Conservation (phyloP, 148 eudicot species). For the Mesembryanthemum crystallinum region DNA sequence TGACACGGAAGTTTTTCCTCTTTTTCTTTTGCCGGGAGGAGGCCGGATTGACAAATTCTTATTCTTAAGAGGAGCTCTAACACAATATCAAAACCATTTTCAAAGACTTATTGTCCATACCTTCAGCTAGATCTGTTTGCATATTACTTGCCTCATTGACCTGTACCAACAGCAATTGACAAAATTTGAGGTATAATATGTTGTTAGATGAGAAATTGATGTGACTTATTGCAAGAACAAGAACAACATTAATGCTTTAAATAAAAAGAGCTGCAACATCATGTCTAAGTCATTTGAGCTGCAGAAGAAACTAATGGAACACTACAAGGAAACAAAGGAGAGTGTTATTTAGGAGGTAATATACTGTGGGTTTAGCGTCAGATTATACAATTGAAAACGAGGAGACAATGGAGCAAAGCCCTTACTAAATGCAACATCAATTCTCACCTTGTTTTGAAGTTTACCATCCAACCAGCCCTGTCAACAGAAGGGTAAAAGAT, state of each 20-base stretch:
- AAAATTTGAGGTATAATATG: neutral
- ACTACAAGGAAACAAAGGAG: neutral
- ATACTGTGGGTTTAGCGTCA: neutral
- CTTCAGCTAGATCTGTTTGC: conserved; percentile 32
- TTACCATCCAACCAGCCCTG: conserved; percentile 34
- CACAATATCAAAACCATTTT: neutral
- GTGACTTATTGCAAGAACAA: neutral
- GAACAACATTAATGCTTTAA: neutral
- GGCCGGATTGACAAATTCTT: neutral
- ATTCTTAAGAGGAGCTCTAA: neutral
- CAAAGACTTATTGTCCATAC: conserved; percentile 14
- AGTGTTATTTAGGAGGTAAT: neutral
- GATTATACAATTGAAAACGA: neutral
- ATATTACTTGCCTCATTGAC: conserved; percentile 22
- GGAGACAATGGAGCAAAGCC: neutral
- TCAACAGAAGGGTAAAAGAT: neutral
- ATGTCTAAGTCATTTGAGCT: neutral
- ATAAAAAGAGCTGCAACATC: neutral
- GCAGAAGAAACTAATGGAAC: neutral
- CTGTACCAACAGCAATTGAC: conserved; percentile 20
- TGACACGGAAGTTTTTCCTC: neutral
- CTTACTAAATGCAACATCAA: neutral
- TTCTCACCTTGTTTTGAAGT: conserved; percentile 25
- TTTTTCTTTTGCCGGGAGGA: neutral
- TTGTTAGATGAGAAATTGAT: too few relatives aligned